phyloP scores from a whole-genome alignment of 805 yeast species.

The Candida glaebosa region DNA sequence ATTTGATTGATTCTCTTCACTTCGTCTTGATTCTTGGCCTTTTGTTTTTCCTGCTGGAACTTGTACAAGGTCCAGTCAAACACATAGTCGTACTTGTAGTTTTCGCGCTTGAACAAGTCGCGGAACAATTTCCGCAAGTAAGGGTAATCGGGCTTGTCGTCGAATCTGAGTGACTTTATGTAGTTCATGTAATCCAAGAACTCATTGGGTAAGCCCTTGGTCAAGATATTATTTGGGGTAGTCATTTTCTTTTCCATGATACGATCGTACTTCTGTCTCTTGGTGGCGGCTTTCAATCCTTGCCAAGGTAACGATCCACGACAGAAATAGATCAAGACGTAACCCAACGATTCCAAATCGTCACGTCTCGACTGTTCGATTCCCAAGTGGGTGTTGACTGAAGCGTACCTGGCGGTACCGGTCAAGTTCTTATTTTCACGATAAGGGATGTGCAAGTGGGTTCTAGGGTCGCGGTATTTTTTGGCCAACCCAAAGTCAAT shows the following conservation, averaged over 20 bases:
- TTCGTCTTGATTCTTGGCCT: constrained; percentile 32
- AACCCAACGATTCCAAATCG: constrained; percentile 92
- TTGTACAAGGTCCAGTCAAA: constrained; percentile 96
- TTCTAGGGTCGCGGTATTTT: constrained; percentile 90
- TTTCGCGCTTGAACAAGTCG: constrained; percentile 82
- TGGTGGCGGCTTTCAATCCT: constrained; percentile 94
- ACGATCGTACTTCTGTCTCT: constrained; percentile 94
- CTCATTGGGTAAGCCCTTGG: constrained; percentile 89
- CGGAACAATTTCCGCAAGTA: constrained; percentile 86
- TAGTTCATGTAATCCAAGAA: constrained; percentile 85
- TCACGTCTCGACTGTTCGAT: constrained; percentile 96
- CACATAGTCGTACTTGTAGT: constrained; percentile 87
- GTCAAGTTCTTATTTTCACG: constrained; percentile 94
- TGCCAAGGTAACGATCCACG: constrained; percentile 98
- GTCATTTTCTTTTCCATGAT: constrained; percentile 94
- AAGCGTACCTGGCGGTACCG: constrained; percentile 96
- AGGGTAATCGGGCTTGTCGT: constrained; percentile 93
- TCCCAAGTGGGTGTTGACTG: constrained; percentile 93
- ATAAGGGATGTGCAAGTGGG: constrained; percentile 93
- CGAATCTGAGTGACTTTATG: constrained; percentile 86
- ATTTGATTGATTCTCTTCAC: constrained; percentile 12
- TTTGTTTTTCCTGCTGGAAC: constrained; percentile 58
- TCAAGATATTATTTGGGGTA: constrained; percentile 78
- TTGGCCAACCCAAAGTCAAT: constrained; percentile 94
- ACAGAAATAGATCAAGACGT: constrained; percentile 90